phyloP scores from a whole-genome alignment of 441 rosid genomes.

The Flueggea neowawraea region DNA sequence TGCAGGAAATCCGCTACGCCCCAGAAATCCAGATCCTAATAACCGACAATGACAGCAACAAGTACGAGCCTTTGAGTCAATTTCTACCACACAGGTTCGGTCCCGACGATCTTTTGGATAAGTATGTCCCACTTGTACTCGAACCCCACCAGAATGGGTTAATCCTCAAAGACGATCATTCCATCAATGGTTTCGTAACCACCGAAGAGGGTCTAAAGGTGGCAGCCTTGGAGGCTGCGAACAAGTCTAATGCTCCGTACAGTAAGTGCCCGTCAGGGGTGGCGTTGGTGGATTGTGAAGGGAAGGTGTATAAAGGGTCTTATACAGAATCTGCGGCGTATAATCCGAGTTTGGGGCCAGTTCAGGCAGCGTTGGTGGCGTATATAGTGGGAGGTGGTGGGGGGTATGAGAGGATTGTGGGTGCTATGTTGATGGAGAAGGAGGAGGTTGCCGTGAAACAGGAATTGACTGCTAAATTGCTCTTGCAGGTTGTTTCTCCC shows the following conservation, averaged over 20 bases:
- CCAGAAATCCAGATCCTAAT: constrained; percentile 49
- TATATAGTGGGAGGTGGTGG: constrained; percentile 59
- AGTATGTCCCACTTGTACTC: constrained; percentile 52
- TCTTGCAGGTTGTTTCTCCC: constrained; percentile 47
- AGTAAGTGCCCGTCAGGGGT: constrained; percentile 86
- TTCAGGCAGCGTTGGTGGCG: constrained; percentile 87
- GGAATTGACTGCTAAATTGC: constrained; percentile 45
- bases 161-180: background rate
- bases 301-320: constrained; percentile 73
- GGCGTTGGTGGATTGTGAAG: constrained; percentile 66
- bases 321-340: constrained; percentile 94
- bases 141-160: constrained; percentile 49
- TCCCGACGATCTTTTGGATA: constrained; percentile 59
- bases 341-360: constrained; percentile 88
- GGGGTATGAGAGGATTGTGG: constrained; percentile 65
- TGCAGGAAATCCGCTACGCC: constrained; percentile 80
- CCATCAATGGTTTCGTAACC: constrained; percentile 2
- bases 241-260: constrained; percentile 81
- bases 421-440: constrained; percentile 62
- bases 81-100: constrained; percentile 76
- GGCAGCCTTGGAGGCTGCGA: constrained; percentile 72
- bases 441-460: constrained; percentile 41
- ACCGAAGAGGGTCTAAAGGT: constrained; percentile 15
- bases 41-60: constrained; percentile 14
- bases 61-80: constrained; percentile 25